A percentile compares a stretch with the other conserved stretches of the same genome.
These are phyloP conservation scores for Ustilago nuda DNA, from an alignment of 1,284 basidiomycete species.

Conservation along the genomic window DNA sequence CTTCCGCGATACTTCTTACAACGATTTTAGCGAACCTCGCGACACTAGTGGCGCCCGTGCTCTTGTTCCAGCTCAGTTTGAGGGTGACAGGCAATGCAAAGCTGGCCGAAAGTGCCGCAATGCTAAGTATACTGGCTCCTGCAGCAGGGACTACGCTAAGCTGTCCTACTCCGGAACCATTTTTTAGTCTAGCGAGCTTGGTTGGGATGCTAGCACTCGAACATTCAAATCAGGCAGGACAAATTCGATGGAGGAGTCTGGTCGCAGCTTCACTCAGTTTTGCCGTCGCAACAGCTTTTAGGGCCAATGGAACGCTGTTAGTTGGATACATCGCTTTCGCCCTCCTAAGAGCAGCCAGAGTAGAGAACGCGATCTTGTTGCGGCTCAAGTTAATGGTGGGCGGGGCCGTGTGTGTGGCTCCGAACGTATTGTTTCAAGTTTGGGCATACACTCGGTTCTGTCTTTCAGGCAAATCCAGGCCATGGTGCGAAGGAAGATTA, in stretches of 20 bases:
- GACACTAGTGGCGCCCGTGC: constrained; percentile 71
- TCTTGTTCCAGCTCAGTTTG: constrained; percentile 73
- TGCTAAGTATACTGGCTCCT: constrained; percentile 82
- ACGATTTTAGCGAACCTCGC: constrained; percentile 45
- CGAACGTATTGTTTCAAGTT: constrained; percentile 80
- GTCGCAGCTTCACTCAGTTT: constrained; percentile 77
- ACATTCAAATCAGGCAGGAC: neutral
- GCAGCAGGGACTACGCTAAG: constrained; percentile 79
- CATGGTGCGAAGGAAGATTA: constrained; percentile 77
- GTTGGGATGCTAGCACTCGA: constrained; percentile 39
- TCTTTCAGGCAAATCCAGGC: constrained; percentile 50
- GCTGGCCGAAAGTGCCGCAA: constrained; percentile 75
- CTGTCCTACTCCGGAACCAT: constrained; percentile 83
- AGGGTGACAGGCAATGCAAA: constrained; percentile 69
- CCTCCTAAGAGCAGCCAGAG: constrained; percentile 19
- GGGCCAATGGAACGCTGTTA: constrained; percentile 85
- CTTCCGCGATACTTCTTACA: constrained; percentile 34
- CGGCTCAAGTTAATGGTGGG: constrained; percentile 4
- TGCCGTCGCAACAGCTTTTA: constrained; percentile 76
- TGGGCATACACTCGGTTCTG: constrained; percentile 80
- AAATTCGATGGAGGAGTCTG: constrained; percentile 69
- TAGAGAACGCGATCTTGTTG: neutral
- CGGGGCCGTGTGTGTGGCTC: constrained; percentile 67
- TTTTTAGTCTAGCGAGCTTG: constrained; percentile 78
- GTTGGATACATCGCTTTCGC: constrained; percentile 74